Evolutionary conservation across 805 yeast genomes (phyloP).

Genomic region (Candida suzukii): DNA sequence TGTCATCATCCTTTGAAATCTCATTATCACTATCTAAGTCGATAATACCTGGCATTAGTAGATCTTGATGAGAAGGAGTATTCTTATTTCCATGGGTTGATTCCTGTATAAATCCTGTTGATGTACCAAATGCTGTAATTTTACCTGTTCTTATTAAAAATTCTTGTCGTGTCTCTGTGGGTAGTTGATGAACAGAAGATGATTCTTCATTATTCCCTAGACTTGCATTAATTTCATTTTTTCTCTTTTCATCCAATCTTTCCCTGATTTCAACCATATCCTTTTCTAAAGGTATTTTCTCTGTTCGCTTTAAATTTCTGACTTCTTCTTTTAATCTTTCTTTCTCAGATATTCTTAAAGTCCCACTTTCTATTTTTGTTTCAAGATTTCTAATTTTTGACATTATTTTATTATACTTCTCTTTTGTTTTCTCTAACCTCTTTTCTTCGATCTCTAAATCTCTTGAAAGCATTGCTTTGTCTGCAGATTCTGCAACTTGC

Average conservation of each 20-base stretch:
- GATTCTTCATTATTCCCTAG: slow-evolving; percentile 8
- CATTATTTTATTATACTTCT: slow-evolving; percentile 35
- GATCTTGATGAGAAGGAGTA: slow-evolving; percentile 30
- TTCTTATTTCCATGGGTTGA: slow-evolving; percentile 20
- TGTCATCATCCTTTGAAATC: not conserved
- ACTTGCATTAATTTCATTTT: slow-evolving; percentile 6
- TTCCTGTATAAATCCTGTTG: slow-evolving; percentile 47
- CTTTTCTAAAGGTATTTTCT: slow-evolving; percentile 42
- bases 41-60: slow-evolving; percentile 45
- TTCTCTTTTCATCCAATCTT: slow-evolving; percentile 26
- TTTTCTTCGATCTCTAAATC: slow-evolving; percentile 70
- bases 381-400: slow-evolving; percentile 41
- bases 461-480: slow-evolving; percentile 47
- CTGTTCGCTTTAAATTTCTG: slow-evolving; percentile 37
- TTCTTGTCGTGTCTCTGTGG: slow-evolving; percentile 77
- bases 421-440: slow-evolving; percentile 62
- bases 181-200: slow-evolving; percentile 32
- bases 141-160: slow-evolving; percentile 83
- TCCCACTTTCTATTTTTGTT: slow-evolving; percentile 39
- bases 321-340: slow-evolving; percentile 50
- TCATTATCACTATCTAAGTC: slow-evolving; percentile 6
- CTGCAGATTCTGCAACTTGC: slow-evolving; percentile 64
- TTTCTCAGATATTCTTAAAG: slow-evolving; percentile 60
- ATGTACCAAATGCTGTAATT: slow-evolving; percentile 85
- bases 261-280: slow-evolving; percentile 59